A percentile compares a stretch with the other conserved stretches of the same genome.
Conservation (phyloP, 139 green algal genomes). For the Chlorella sorokiniana region DNA sequence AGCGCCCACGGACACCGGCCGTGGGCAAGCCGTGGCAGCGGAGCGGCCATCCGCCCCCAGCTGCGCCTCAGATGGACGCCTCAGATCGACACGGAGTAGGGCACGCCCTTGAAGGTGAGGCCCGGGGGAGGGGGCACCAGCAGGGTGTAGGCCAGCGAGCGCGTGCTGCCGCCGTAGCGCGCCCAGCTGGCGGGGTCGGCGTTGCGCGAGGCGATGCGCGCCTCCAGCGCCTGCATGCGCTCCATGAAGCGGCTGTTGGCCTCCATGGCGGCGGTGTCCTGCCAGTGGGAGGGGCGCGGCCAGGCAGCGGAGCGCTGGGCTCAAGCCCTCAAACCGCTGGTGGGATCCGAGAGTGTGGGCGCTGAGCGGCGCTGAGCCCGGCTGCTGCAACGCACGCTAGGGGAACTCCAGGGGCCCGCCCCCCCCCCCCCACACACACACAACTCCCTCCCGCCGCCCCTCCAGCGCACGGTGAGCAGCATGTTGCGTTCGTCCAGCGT, state of each 20-base stretch:
- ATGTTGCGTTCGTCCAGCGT: constrained; percentile 20
- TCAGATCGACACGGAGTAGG: constrained; percentile 18
- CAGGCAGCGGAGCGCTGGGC: not conserved
- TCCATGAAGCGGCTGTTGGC: not conserved
- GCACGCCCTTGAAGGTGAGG: constrained; percentile 11
- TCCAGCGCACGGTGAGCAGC: not conserved
- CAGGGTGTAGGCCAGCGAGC: not conserved
- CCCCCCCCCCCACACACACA: not conserved
- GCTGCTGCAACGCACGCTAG: not conserved
- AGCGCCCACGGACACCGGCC: too few species aligned
- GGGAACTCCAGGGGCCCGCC: not conserved
- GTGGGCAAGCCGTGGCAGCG: too few species aligned
- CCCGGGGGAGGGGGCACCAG: not conserved
- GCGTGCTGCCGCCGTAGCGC: not conserved
- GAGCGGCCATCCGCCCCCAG: too few species aligned
- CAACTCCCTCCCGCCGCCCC: not conserved
- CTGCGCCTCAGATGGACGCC: not conserved
- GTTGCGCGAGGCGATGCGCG: not conserved
- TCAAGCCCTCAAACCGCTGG: not conserved
- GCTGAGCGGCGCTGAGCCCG: not conserved
- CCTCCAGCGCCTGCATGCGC: constrained; percentile 23
- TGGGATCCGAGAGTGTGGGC: too few species aligned
- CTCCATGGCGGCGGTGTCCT: not conserved
- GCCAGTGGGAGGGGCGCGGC: not conserved
- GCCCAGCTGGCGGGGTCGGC: not conserved